Evolutionary conservation across 768 basidiomycete genomes (phyloP).

Genomic region (Tricholoma sp.): DNA sequence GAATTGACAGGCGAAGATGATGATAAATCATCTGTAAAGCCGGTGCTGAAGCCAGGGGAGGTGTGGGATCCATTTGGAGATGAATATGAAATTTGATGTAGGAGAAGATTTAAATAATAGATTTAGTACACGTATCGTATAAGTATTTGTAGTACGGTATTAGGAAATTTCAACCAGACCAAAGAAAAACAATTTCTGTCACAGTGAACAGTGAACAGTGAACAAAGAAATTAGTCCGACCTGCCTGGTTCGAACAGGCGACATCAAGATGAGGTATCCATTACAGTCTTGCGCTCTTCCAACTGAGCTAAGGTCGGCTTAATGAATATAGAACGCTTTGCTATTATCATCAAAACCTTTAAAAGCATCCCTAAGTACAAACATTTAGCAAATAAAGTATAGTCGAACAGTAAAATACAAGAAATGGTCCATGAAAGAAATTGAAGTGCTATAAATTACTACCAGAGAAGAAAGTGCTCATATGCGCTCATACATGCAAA

Average conservation of each 20-base stretch:
- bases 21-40: slow-evolving; percentile 5
- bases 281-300: slow-evolving; percentile 46
- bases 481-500: slow-evolving; percentile 87
- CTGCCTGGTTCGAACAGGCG: slow-evolving; percentile 7
- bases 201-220: too few relatives aligned
- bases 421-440: too few relatives aligned
- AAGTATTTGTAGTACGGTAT: background rate
- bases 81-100: slow-evolving; percentile 21
- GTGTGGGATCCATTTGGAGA: slow-evolving; percentile 26
- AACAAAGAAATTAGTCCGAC: background rate
- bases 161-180: background rate
- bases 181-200: too few relatives aligned
- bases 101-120: background rate
- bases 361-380: too few relatives aligned
- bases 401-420: too few relatives aligned
- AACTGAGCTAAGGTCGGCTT: slow-evolving; percentile 38
- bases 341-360: background rate
- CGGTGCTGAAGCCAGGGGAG: slow-evolving; percentile 13
- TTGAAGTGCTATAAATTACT: background rate
- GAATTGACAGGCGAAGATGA: slow-evolving; percentile 6
- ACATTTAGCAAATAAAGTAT: too few relatives aligned
- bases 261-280: slow-evolving; percentile 13
- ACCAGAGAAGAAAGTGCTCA: slow-evolving; percentile 18
- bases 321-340: background rate
- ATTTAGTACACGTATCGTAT: too few relatives aligned